Evolutionary conservation across 164 flowering plant genomes (phyloP), one percentile per base, ranked within the genome.

Genomic region (Magnolia kwangsiensis): DNA sequence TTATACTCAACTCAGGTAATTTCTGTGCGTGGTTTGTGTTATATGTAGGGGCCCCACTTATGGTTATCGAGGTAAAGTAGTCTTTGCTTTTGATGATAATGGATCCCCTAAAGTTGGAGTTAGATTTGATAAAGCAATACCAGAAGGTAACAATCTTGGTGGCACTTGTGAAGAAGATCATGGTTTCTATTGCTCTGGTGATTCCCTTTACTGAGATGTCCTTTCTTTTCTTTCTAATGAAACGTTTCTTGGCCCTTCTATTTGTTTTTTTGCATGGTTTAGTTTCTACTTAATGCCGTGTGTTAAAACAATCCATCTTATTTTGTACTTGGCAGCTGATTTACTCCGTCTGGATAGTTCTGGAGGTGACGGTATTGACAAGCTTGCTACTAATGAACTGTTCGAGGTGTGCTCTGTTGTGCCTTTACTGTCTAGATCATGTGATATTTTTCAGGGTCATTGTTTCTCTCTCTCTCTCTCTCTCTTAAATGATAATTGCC

Each of bases 141-240:
- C 89, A 13, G 96, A 90, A 18, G 98, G 97, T 71, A 91, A 82
- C 82, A 88, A 91, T 83, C 91, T 95, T 74, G 98, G 96, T 23
- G 97, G 97, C 51, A 80, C 77, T 73, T 93, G 97, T 66, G 96
- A 93, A 81, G 88, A 85, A 78, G 89, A 85, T 78, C 94, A 90
- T 86, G 98, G 97, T 55, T 95, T 90, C 86, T 95, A 91, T 81
- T 95, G 98, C 81, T 63, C 89, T 64, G 95, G 98, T 92, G 71
- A 85, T 77, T 81, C 63, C 63, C 67, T 77, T 79, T 8, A 23
- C 68, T 29, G 21, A 31, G 8, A 5, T 51, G 66, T 50, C 71
- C 45, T 74, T 51, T 49, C 50, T 69, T 77, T 63, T 29, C 37
- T 20, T 27, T 51, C 63, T 27, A 19, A 50, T 8, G 7, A 63